Evolutionary conservation across 2,329 filamentous ascomycete genomes (phyloP), one percentile per base, ranked within the genome.

Genomic region (Aspergillus udagawae): DNA sequence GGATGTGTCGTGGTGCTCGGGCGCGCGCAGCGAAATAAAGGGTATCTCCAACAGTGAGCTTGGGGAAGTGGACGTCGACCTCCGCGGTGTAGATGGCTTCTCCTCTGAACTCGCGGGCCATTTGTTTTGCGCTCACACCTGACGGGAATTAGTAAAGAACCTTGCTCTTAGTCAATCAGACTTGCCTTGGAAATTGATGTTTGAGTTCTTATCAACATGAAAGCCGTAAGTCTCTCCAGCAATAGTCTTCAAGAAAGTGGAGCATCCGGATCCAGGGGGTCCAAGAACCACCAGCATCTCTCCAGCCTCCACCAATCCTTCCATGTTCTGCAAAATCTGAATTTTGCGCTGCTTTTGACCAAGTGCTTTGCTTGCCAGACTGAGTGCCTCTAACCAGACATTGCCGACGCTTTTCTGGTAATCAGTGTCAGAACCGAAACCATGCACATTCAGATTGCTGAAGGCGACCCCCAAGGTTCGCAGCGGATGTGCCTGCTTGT

Each of bases 221-320:
- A 45, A 25, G n/a, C 42, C 21, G 9, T 45, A 25, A 23, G 42
- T 45, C 42, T 94, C 89, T 60, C 91, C 91, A 20, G 89, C 84
- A 58, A 95, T 83, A 0, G 90, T 90, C 79, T 94, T 95, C 60
- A 95, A 79, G 62, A 94, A 86, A 1, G 91, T 95, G 12, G 88
- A 90, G 73, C 91, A 95, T 51, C 75, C 75, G 51, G 67, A 69
- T 1, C 73, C 73, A 2, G 73, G 73, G n/a, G 70, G 68, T 28
- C 73, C 73, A 17, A 76, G 63, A 2, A 76, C 73, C 25, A 75
- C 61, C 3, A 74, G 59, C 60, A 75, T 65, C 58, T 76, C 82
- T 0, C 82, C 82, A 56, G 74, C 75, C 54, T 77, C 76, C 53
- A 84, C 64, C 0, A 80, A 63, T 5, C 81, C 81, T 56, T 82